A percentile compares a stretch with the other conserved stretches of the same genome.
Evolutionary conservation across 2,329 filamentous ascomycete genomes (phyloP).

Genomic region (Byssochlamys sp.): DNA sequence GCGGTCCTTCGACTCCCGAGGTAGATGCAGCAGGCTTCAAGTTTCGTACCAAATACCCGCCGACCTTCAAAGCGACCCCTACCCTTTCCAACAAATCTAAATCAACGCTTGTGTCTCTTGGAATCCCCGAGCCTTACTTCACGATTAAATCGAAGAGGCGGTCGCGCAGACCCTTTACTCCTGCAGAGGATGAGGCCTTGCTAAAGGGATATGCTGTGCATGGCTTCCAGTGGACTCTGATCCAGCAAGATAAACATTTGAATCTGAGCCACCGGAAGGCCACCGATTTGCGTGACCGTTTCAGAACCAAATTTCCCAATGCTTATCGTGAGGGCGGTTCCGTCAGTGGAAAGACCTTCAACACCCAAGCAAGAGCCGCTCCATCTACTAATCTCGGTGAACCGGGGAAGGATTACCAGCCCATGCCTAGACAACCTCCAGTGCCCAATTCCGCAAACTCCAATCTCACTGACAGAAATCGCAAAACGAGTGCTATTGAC

Average conservation of each 20-base stretch:
- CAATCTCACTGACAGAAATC: slow-evolving; percentile 1
- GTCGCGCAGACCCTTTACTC: slow-evolving; percentile 47
- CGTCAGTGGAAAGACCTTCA: slow-evolving; percentile 23
- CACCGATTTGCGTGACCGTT: slow-evolving; percentile 53
- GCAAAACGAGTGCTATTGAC: background rate
- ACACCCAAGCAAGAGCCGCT: slow-evolving; percentile 7
- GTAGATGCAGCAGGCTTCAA: slow-evolving; percentile 6
- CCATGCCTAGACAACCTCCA: background rate
- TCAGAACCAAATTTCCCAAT: slow-evolving; percentile 51
- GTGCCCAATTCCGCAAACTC: slow-evolving; percentile 3
- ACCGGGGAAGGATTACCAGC: background rate
- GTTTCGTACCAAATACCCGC: slow-evolving; percentile 8
- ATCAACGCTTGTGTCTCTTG: slow-evolving; percentile 30
- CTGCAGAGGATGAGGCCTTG: slow-evolving; percentile 49
- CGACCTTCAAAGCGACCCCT: slow-evolving; percentile 16
- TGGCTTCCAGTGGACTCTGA: slow-evolving; percentile 51
- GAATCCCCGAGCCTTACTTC: slow-evolving; percentile 41
- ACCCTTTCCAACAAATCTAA: slow-evolving; percentile 23
- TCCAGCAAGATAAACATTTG: slow-evolving; percentile 46
- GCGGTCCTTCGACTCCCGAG: slow-evolving; percentile 11
- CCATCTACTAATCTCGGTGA: background rate
- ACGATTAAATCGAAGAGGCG: slow-evolving; percentile 41
- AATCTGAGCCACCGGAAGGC: slow-evolving; percentile 44
- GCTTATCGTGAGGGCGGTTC: slow-evolving; percentile 42
- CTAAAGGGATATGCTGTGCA: slow-evolving; percentile 50